phyloP scores from a whole-genome alignment of 192 early-diverging fungal species.

The Allomyces macrogynus region DNA sequence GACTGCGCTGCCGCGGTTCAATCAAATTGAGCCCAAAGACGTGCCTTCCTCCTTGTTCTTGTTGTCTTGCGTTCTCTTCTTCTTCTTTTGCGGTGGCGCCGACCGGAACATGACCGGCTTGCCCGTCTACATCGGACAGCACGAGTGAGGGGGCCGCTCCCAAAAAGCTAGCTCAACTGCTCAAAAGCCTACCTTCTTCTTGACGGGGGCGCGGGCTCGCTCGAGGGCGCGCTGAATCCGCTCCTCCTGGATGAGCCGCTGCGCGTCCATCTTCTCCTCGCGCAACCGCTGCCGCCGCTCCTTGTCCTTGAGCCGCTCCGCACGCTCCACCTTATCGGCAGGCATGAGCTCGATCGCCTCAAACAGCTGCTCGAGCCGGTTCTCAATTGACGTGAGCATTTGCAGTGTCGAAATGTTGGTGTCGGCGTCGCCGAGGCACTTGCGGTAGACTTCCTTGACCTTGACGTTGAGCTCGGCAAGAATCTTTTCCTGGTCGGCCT shows the following conservation, averaged over 20 bases:
- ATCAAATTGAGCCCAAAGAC: neutral
- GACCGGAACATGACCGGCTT: slow-evolving; percentile 35
- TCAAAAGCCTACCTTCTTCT: slow-evolving; percentile 23
- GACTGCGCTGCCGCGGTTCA: neutral
- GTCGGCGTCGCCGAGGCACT: slow-evolving; percentile 32
- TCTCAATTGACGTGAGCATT: slow-evolving; percentile 37
- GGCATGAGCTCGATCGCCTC: slow-evolving; percentile 39
- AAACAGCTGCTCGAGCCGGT: slow-evolving; percentile 35
- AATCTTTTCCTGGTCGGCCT: slow-evolving; percentile 30
- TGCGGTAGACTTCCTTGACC: slow-evolving; percentile 35
- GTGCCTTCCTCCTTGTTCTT: slow-evolving; percentile 28
- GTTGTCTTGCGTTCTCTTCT: slow-evolving; percentile 26
- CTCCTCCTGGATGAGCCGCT: slow-evolving; percentile 29
- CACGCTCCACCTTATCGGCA: slow-evolving; percentile 33
- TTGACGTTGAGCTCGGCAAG: slow-evolving; percentile 30
- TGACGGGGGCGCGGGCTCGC: slow-evolving; percentile 35
- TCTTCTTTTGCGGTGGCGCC: slow-evolving; percentile 36
- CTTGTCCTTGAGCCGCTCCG: slow-evolving; percentile 42
- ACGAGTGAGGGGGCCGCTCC: neutral
- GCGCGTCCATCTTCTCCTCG: slow-evolving; percentile 35
- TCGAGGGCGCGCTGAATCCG: slow-evolving; percentile 31
- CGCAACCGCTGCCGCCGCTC: slow-evolving; percentile 29
- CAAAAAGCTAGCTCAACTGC: too few relatives aligned
- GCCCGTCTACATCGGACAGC: slow-evolving; percentile 14
- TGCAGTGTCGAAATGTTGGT: slow-evolving; percentile 29